Evolutionary conservation across 1,139 yeast genomes (phyloP), one percentile per base, ranked within the genome.

Genomic region (Hyphopichia burtonii): DNA sequence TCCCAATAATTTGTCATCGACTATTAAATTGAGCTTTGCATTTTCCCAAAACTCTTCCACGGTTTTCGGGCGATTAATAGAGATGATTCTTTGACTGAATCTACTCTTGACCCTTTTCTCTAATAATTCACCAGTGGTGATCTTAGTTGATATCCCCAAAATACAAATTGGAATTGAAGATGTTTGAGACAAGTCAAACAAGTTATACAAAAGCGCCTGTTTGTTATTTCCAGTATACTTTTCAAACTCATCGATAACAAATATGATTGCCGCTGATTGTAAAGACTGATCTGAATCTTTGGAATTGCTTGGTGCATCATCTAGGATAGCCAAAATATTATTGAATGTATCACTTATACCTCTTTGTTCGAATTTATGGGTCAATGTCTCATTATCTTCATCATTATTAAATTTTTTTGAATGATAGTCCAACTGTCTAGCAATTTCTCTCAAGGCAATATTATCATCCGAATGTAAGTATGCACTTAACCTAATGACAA

Each of bases 101-200:
- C 99, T 71, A 44, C 95, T 85, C 51, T 90, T 78, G 0, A 94
- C 98, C 52, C 99, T 76, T 56, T 91, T 93, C 58, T 94, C 99
- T 42, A 93, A 69, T 50, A 81, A 71, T 53, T 93, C 98, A 41
- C 91, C 69, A 0, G 89, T 76, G 8, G 87, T 87, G 28, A 88
- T 71, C 43, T 84, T 82, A 2, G 93, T 75, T 1, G 96, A 83
- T 6, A 86, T 65, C 1, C 98, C 98, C 40, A 93, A 65, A 4
- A 93, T 87, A 42, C 94, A 80, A 3, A 91, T 81, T 1, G 97
- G 96, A 0, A 86, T 81, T 6, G 77, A 69, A 23, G 88, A 77
- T 46, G 79, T 86, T 48, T 90, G 93, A 2, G 89, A 80, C 53
- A 90, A 71, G 54, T 94, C 99, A 56, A 94, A 85, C 37, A 94